phyloP scores from a whole-genome alignment of 495 filamentous ascomycete genomes.

The Penicillium egyptiacum region DNA sequence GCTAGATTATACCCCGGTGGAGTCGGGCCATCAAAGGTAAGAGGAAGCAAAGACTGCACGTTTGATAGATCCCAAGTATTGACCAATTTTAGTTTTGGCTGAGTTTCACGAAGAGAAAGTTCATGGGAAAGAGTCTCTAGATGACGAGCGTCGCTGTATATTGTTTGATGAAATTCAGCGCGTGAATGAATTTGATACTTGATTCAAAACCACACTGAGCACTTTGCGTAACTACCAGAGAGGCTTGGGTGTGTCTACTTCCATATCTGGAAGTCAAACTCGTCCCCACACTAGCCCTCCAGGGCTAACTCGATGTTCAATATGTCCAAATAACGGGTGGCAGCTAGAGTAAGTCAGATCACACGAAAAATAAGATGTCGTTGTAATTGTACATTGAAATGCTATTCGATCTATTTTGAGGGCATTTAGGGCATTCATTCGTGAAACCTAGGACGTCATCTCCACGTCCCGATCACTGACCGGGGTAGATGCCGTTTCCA shows the following conservation, averaged over 20 bases:
- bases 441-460: constrained; percentile 29
- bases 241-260: background rate
- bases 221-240: constrained; percentile 9
- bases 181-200: constrained; percentile 29
- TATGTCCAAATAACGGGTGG: background rate
- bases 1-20: constrained; percentile 85
- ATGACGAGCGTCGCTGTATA: constrained; percentile 24
- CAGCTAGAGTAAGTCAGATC: background rate
- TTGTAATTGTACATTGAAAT: constrained; percentile 9
- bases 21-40: constrained; percentile 78
- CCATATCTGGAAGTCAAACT: background rate
- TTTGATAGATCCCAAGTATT: constrained; percentile 1
- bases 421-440: constrained; percentile 1
- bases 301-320: background rate
- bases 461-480: constrained; percentile 35
- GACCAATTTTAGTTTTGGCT: constrained; percentile 74
- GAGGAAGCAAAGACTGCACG: constrained; percentile 11
- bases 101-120: constrained; percentile 97
- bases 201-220: constrained; percentile 11
- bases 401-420: constrained; percentile 12
- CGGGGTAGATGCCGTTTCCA: constrained; percentile 28
- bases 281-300: background rate
- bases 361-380: background rate
- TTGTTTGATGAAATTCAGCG: constrained; percentile 38
- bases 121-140: constrained; percentile 93